Evolutionary conservation across 169 alveolate species (phyloP), one percentile per base, ranked within the genome.

Genomic region (Miamiensis avidus): DNA sequence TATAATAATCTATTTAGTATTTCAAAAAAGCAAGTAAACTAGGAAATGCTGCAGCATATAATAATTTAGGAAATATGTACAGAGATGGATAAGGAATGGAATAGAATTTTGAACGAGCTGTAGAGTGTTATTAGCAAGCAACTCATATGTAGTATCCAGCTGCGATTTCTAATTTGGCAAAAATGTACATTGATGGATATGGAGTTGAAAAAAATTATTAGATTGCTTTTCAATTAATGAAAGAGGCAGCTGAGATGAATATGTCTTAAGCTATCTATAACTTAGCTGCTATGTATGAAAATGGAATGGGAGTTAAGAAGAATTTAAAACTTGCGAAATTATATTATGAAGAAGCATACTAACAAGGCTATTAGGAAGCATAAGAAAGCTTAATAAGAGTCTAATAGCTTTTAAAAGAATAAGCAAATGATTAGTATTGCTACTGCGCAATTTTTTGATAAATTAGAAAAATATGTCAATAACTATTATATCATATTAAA

Each of bases 41-140:
- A 75, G 81, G 81, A 30, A 75, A 75, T 75, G 31, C 31, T 25
- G 81, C 31, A 31, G 81, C 81, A 31, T 75, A 75, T 29, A 75
- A 75, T 75, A 75, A 75, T 75, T 30, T 75, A 30, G 81, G 81
- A 0, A 75, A 75, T 29, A 75, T 75, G 81, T 75, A 75, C 33
- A 28, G 81, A 1, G 81, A 75, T 31, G 81, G 81, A 75, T 31
- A 34, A 15, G 81, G 81, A 31, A 75, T 75, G 16, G 33, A 75
- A 31, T 34, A 31, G 0, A 75, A 75, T 75, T 75, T 31, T 30
- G 81, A 75, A 31, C 69, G 33, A 75, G 81, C 81, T 75, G 28
- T 75, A 1, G 33, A 75, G 64, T 75, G 0, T 75, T 75, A 75
- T 75, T 29, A 26, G 27, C 31, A 31, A 25, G 81, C 81, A 31